These are phyloP conservation scores for Ogataea siamensis DNA, from an alignment of 805 yeast species.

Conservation along the genomic window DNA sequence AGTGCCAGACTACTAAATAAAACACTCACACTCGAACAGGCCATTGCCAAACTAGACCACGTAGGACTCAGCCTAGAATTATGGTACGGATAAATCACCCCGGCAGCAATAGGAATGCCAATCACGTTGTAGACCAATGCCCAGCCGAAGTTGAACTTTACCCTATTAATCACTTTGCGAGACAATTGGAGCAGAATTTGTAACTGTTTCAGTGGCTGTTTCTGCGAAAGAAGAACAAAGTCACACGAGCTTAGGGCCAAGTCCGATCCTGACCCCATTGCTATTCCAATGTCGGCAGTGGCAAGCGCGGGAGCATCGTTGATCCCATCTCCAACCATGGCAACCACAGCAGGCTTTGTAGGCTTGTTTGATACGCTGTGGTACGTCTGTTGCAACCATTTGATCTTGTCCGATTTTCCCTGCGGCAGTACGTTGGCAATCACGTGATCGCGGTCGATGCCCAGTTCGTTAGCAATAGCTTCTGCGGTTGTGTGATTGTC, in stretches of 20 bases:
- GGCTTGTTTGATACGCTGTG: conserved; percentile 20
- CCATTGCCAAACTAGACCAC: conserved; percentile 71
- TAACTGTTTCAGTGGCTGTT: conserved; percentile 49
- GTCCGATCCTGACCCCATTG: conserved; percentile 75
- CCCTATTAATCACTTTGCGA: conserved; percentile 48
- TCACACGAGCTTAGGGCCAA: conserved; percentile 73
- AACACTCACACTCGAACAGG: conserved; percentile 56
- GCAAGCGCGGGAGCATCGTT: conserved; percentile 82
- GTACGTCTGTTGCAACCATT: conserved; percentile 49
- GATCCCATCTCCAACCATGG: conserved; percentile 84
- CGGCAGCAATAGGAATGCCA: conserved; percentile 66
- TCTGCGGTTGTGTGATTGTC: conserved; percentile 67
- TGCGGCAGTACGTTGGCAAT: conserved; percentile 73
- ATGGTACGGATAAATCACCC: conserved; percentile 56
- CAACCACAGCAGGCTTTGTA: conserved; percentile 41
- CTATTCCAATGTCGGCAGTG: conserved; percentile 73
- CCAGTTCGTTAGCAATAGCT: conserved; percentile 62
- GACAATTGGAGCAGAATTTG: conserved; percentile 55
- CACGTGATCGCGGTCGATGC: conserved; percentile 50
- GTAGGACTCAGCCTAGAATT: conserved; percentile 57
- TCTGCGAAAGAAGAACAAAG: conserved; percentile 60
- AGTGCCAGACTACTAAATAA: conserved; percentile 52
- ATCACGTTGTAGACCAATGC: conserved; percentile 54
- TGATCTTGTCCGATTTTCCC: conserved; percentile 62
- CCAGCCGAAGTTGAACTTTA: conserved; percentile 59